These are phyloP conservation scores for Cyanidioschyzon merolae DNA, from an alignment of 23 red algal genomes.

Conservation along the genomic window DNA sequence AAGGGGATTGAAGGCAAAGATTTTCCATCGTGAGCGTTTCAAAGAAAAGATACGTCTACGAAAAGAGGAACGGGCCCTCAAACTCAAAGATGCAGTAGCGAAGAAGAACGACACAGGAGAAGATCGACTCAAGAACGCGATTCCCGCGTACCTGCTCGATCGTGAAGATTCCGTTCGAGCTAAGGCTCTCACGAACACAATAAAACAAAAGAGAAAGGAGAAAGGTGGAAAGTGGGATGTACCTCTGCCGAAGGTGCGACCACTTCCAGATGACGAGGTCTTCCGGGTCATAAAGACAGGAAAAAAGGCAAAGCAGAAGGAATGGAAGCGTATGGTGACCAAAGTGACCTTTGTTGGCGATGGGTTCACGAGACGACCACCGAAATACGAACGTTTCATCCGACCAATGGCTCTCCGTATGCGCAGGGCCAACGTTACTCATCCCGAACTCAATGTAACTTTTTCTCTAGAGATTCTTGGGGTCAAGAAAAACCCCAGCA, in stretches of 20 bases:
- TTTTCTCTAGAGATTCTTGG: slow-evolving; percentile 90
- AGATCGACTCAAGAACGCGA: slow-evolving; percentile 40
- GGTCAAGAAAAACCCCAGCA: slow-evolving; percentile 95
- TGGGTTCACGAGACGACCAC: slow-evolving; percentile 72
- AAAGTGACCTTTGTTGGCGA: slow-evolving; percentile 95
- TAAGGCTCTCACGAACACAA: slow-evolving; percentile 87
- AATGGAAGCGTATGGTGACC: slow-evolving; percentile 99
- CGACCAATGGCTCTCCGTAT: slow-evolving; percentile 83
- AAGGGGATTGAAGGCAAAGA: slow-evolving; percentile 85
- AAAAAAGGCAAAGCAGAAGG: slow-evolving; percentile 66
- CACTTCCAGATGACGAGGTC: slow-evolving; percentile 90
- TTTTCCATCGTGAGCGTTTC: slow-evolving; percentile 77
- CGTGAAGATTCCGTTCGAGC: slow-evolving; percentile 46
- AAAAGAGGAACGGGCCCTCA: slow-evolving; percentile 58
- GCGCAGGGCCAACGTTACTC: slow-evolving; percentile 91
- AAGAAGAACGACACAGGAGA: slow-evolving; percentile 21
- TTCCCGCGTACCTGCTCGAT: slow-evolving; percentile 87
- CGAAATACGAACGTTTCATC: slow-evolving; percentile 99
- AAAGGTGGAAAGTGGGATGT: slow-evolving; percentile 99
- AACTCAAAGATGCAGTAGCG: slow-evolving; percentile 29
- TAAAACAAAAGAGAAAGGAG: slow-evolving; percentile 95
- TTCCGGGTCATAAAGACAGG: slow-evolving; percentile 92
- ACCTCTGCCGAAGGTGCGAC: slow-evolving; percentile 77
- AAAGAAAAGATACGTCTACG: slow-evolving; percentile 83
- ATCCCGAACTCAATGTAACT: slow-evolving; percentile 92